Evolutionary conservation across 768 basidiomycete genomes (phyloP).

Genomic region (Multifurca ochricompacta): DNA sequence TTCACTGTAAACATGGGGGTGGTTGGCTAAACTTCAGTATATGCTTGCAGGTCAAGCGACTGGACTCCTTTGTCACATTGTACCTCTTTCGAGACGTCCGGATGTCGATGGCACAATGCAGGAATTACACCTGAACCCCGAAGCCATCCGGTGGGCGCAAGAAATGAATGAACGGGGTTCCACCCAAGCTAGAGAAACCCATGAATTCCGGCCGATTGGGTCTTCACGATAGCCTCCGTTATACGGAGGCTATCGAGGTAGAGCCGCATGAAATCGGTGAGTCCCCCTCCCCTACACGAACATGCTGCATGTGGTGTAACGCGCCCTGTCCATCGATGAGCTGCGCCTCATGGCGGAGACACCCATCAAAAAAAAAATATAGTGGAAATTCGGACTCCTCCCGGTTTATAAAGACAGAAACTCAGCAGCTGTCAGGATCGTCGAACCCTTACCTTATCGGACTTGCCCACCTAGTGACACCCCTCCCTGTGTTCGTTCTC

Average conservation of each 20-base stretch:
- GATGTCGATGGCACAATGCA: not conserved
- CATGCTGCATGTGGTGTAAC: not conserved
- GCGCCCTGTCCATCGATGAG: slow-evolving; percentile 12
- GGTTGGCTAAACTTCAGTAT: slow-evolving; percentile 11
- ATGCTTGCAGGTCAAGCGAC: not conserved
- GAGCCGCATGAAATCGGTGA: slow-evolving; percentile 10
- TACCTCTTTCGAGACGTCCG: not conserved
- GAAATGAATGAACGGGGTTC: slow-evolving; percentile 1
- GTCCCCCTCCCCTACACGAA: slow-evolving; percentile 3
- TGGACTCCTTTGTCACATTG: not conserved
- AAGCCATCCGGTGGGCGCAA: not conserved
- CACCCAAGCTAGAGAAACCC: not conserved
- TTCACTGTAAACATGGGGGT: not conserved
- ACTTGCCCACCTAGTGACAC: not conserved
- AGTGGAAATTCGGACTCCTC: slow-evolving; percentile 12
- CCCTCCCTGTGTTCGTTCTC: not conserved
- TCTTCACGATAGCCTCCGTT: not conserved
- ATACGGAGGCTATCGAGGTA: not conserved
- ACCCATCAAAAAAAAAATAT: not conserved
- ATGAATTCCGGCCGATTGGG: slow-evolving; percentile 6
- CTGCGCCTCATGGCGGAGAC: slow-evolving; percentile 6
- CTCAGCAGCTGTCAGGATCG: slow-evolving; percentile 11
- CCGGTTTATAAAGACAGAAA: slow-evolving; percentile 13
- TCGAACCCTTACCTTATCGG: slow-evolving; percentile 10
- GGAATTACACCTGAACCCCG: not conserved